Conservation (phyloP, 169 alveolate genomes). For the Miamiensis avidus region DNA sequence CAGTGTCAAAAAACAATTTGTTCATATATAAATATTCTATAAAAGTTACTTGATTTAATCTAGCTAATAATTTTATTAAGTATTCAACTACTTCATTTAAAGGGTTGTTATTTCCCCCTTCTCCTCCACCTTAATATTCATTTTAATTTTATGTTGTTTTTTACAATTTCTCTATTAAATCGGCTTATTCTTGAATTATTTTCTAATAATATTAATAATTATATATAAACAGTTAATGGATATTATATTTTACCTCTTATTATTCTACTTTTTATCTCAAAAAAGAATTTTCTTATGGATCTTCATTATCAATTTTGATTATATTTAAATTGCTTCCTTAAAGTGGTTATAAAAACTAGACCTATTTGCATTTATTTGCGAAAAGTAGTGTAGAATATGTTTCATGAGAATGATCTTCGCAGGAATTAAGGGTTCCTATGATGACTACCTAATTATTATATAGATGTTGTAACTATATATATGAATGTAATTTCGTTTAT, state of each 20-base stretch:
- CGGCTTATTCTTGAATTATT: not conserved
- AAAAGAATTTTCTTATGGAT: not conserved
- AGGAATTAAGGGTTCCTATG: slow-evolving; percentile 69
- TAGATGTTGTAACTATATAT: not conserved
- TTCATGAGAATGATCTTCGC: slow-evolving; percentile 66
- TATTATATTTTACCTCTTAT: too few species aligned
- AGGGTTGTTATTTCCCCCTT: not conserved
- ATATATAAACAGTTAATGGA: too few species aligned
- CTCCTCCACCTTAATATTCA: not conserved
- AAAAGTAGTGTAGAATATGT: slow-evolving; percentile 66
- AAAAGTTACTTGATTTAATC: not conserved
- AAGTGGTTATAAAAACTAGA: not conserved
- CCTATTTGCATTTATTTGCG: slow-evolving; percentile 56
- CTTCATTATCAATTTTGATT: not conserved
- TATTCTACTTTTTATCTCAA: too few species aligned
- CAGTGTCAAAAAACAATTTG: too few species aligned
- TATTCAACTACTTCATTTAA: not conserved
- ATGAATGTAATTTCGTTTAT: not conserved
- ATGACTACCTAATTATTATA: slow-evolving; percentile 72
- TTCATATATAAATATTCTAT: too few species aligned
- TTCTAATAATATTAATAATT: too few species aligned
- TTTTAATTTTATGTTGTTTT: too few species aligned
- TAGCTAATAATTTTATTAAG: not conserved
- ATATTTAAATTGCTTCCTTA: too few species aligned
- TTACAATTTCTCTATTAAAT: too few species aligned